These are phyloP conservation scores for Cordyceps fumosorosea DNA, from an alignment of 2,329 filamentous ascomycete genomes.

Conservation along the genomic window DNA sequence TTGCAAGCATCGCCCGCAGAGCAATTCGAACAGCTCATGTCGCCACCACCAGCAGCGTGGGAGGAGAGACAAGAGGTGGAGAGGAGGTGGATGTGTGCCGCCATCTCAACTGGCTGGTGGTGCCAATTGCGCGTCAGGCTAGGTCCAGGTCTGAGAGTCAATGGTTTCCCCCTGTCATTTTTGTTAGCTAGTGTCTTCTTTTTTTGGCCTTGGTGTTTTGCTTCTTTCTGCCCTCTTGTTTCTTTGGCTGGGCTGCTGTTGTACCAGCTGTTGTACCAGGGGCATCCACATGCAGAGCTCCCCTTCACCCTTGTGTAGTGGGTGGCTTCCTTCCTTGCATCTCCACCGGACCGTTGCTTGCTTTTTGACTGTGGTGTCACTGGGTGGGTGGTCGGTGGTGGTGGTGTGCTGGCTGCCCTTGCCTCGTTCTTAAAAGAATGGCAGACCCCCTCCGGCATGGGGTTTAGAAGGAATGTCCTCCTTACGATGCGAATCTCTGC, in stretches of 20 bases:
- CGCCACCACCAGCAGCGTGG: background rate
- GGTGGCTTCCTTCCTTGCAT: constrained; percentile 6
- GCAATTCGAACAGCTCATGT: background rate
- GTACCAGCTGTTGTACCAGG: background rate
- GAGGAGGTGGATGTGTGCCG: constrained; percentile 9
- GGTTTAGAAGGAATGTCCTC: constrained; percentile 3
- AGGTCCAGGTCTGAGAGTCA: constrained; percentile 13
- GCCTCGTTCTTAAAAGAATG: constrained; percentile 14
- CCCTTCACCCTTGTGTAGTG: constrained; percentile 7
- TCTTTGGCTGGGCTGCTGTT: constrained; percentile 8
- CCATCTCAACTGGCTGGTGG: constrained; percentile 11
- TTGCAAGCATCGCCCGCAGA: background rate
- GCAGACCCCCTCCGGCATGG: constrained; percentile 11
- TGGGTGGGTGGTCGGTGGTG: too few species aligned
- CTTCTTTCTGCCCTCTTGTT: constrained; percentile 8
- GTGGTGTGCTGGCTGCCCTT: constrained; percentile 3
- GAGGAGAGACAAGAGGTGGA: constrained; percentile 15
- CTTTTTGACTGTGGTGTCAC: constrained; percentile 10
- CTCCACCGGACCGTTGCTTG: constrained; percentile 10
- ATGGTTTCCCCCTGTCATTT: background rate
- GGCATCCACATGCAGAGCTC: background rate
- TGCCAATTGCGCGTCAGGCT: constrained; percentile 7
- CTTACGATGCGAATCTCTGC: constrained; percentile 6
- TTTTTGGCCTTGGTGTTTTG: constrained; percentile 11
- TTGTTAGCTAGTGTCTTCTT: constrained; percentile 7